These are phyloP conservation scores for Nemophila menziesii DNA, from an alignment of 257 asterid genomes.

Conservation along the genomic window DNA sequence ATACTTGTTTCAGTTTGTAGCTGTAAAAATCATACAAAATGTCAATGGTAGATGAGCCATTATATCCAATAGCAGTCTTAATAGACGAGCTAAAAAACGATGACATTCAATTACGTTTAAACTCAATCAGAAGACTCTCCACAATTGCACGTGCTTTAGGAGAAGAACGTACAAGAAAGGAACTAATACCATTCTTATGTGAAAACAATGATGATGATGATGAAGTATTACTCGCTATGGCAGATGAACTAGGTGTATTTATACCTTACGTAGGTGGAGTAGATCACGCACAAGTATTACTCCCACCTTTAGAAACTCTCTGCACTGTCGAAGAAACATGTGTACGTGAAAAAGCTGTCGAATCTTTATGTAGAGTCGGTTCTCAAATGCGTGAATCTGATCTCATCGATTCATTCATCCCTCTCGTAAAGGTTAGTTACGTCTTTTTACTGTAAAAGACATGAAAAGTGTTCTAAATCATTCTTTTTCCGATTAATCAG, in stretches of 20 bases:
- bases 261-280: conserved; percentile 95
- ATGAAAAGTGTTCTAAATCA: too few relatives aligned
- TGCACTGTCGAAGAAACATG: conserved; percentile 91
- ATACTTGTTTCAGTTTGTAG: conserved; percentile 15
- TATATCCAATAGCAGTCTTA: conserved; percentile 88
- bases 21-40: conserved; percentile 20
- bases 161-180: conserved; percentile 88
- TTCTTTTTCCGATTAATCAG: conserved; percentile 25
- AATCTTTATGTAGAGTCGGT: conserved; percentile 84
- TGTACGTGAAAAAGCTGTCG: conserved; percentile 91
- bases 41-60: conserved; percentile 91
- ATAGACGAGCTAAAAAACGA: conserved; percentile 92
- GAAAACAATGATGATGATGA: conserved; percentile 96
- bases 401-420: conserved; percentile 65
- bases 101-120: conserved; percentile 70
- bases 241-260: conserved; percentile 85
- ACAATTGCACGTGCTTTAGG: conserved; percentile 97
- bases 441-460: conserved; percentile 5
- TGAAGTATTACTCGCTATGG: conserved; percentile 90
- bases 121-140: conserved; percentile 75
- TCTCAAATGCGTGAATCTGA: conserved; percentile 90
- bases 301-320: conserved; percentile 83
- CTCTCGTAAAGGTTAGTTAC: conserved; percentile 72
- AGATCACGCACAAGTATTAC: conserved; percentile 83
- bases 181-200: conserved; percentile 68